A percentile compares a stretch with the other conserved stretches of the same genome.
phyloP scores from a whole-genome alignment of 495 filamentous ascomycete species.

The Massariosphaeria phaeospora region DNA sequence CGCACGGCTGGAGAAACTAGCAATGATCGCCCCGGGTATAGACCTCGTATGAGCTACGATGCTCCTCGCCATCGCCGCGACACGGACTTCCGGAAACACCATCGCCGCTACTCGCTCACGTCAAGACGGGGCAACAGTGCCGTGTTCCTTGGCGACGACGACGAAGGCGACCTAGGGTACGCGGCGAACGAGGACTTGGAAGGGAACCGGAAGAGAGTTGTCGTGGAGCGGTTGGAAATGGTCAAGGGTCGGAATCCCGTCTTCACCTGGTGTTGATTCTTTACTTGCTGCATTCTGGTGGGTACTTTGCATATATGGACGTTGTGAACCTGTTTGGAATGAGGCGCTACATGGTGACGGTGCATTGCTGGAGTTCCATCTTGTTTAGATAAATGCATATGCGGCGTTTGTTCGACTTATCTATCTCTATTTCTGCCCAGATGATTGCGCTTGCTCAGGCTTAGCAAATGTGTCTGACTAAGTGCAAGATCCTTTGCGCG shows the following conservation, averaged over 20 bases:
- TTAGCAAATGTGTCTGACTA: too few species aligned
- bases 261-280: constrained; percentile 92
- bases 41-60: constrained; percentile 40
- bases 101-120: constrained; percentile 35
- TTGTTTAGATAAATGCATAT: constrained; percentile 17
- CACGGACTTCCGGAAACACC: constrained; percentile 18
- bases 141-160: constrained; percentile 57
- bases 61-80: constrained; percentile 33
- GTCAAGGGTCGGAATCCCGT: constrained; percentile 94
- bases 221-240: constrained; percentile 90
- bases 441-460: not conserved
- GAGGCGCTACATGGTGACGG: not conserved
- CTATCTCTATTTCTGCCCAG: not conserved
- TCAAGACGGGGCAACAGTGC: constrained; percentile 15
- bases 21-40: constrained; percentile 16
- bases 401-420: constrained; percentile 1
- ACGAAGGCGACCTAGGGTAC: constrained; percentile 90
- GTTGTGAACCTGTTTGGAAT: not conserved
- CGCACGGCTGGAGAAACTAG: constrained; percentile 22
- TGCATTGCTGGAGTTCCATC: constrained; percentile 5
- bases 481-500: too few species aligned
- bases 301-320: too few species aligned
- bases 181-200: constrained; percentile 92
- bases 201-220: constrained; percentile 81
- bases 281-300: too few species aligned